Evolutionary conservation across 2,329 filamentous ascomycete species (phyloP).

Genomic region (Ophioceras dolichostomum): DNA sequence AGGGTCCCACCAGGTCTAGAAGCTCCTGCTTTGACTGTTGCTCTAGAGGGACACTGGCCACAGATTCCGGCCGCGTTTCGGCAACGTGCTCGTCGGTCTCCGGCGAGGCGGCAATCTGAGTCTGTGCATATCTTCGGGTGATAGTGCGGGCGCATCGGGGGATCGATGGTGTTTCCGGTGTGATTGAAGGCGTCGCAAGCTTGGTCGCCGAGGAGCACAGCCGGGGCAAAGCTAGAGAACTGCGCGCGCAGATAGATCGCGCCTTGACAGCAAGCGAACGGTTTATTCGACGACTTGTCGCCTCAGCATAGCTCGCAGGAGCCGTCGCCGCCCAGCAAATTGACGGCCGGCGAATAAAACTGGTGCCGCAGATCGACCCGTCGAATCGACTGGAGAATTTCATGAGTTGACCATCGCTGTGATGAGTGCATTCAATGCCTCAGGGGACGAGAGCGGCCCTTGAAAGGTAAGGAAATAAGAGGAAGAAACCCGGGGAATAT

Average conservation of each 20-base stretch:
- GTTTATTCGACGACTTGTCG: too few species aligned
- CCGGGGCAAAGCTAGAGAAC: too few species aligned
- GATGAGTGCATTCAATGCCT: slow-evolving; percentile 3
- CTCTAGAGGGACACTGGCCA: too few species aligned
- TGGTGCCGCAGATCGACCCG: slow-evolving; percentile 45
- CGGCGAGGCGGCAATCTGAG: not conserved
- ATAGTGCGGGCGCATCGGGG: not conserved
- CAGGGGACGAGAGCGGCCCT: not conserved
- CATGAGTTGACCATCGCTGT: slow-evolving; percentile 46
- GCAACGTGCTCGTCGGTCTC: too few species aligned
- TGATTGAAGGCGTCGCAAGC: too few species aligned
- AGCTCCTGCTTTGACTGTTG: slow-evolving; percentile 29
- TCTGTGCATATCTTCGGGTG: not conserved
- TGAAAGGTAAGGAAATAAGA: not conserved
- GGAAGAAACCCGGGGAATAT: not conserved
- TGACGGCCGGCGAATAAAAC: slow-evolving; percentile 33
- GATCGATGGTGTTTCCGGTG: too few species aligned
- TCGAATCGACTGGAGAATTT: slow-evolving; percentile 47
- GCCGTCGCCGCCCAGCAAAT: slow-evolving; percentile 13
- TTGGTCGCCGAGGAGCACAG: too few species aligned
- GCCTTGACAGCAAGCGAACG: too few species aligned
- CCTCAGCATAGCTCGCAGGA: too few species aligned
- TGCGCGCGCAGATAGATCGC: too few species aligned
- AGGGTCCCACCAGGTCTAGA: slow-evolving; percentile 38
- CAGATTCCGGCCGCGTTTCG: too few species aligned